A percentile compares a stretch with the other conserved stretches of the same genome.
phyloP scores from a whole-genome alignment of 2,329 filamentous ascomycete species.

The Nemania diffusa region DNA sequence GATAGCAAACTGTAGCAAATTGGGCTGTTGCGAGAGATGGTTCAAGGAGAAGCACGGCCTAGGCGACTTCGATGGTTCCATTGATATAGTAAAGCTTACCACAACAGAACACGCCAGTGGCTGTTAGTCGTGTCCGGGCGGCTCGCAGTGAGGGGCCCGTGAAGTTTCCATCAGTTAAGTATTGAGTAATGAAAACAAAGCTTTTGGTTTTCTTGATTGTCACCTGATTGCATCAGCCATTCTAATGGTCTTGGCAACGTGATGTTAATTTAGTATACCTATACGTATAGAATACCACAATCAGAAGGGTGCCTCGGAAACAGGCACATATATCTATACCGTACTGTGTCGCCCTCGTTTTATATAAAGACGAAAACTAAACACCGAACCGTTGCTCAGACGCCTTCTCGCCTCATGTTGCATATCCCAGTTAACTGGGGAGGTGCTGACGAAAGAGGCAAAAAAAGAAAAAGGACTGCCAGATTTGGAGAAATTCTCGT shows the following conservation, averaged over 20 bases:
- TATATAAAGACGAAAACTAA: no score
- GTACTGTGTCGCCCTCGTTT: background rate
- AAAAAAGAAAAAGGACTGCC: conserved; percentile 25
- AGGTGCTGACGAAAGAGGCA: conserved; percentile 28
- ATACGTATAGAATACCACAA: no score
- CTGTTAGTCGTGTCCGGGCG: conserved; percentile 25
- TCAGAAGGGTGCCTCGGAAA: background rate
- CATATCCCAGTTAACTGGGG: background rate
- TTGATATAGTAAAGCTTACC: conserved; percentile 39
- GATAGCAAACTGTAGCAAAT: conserved; percentile 20
- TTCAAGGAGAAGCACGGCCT: conserved; percentile 9
- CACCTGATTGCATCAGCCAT: conserved; percentile 50
- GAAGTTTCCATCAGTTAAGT: conserved; percentile 46
- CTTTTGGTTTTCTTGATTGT: conserved; percentile 53
- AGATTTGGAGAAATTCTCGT: conserved; percentile 29
- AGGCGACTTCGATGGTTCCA: conserved; percentile 15
- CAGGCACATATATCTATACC: background rate
- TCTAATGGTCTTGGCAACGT: conserved; percentile 30
- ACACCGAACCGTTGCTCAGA: no score
- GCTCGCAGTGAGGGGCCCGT: conserved; percentile 30
- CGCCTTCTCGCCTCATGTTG: no score
- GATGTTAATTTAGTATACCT: conserved; percentile 1
- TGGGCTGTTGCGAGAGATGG: conserved; percentile 3
- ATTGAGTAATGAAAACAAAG: conserved; percentile 63
- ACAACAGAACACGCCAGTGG: conserved; percentile 31